A percentile compares a stretch with the other conserved stretches of the same genome.
phyloP scores from a whole-genome alignment of 331 rosid genomes.

The Rhamnella rubrinervis region DNA sequence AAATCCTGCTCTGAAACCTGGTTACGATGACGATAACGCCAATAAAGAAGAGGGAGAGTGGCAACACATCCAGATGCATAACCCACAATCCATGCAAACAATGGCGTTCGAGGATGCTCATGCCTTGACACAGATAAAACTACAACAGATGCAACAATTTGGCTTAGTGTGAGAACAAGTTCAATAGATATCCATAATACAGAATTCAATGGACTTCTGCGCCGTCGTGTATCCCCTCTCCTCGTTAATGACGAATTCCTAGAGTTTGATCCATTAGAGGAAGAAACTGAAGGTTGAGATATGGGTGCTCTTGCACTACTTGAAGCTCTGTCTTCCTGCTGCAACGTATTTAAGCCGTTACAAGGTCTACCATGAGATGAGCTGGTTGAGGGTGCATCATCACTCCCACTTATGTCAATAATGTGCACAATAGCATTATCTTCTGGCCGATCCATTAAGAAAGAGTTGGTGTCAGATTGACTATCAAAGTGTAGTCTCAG shows the following conservation, averaged over 20 bases:
- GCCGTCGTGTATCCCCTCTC: slow-evolving; percentile 56
- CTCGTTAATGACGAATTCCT: slow-evolving; percentile 49
- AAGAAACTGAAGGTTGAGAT: slow-evolving; percentile 41
- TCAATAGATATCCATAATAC: slow-evolving; percentile 80
- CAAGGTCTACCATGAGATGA: slow-evolving; percentile 43
- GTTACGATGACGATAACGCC: slow-evolving; percentile 62
- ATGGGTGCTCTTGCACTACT: slow-evolving; percentile 36
- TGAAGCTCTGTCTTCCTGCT: slow-evolving; percentile 35
- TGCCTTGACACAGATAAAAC: slow-evolving; percentile 61
- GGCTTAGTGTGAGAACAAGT: slow-evolving; percentile 65
- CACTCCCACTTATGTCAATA: slow-evolving; percentile 49
- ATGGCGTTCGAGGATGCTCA: slow-evolving; percentile 65
- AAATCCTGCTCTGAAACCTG: slow-evolving; percentile 63
- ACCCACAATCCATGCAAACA: slow-evolving; percentile 80
- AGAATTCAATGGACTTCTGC: slow-evolving; percentile 66
- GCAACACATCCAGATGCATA: slow-evolving; percentile 80
- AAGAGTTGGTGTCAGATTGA: slow-evolving; percentile 54
- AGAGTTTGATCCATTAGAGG: slow-evolving; percentile 43
- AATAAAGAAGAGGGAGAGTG: slow-evolving; percentile 63
- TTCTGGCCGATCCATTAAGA: slow-evolving; percentile 57
- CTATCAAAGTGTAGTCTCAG: slow-evolving; percentile 33
- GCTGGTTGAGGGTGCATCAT: slow-evolving; percentile 52
- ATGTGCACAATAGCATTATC: slow-evolving; percentile 39
- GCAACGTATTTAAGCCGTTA: slow-evolving; percentile 38
- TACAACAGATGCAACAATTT: slow-evolving; percentile 67